A percentile compares a stretch with the other conserved stretches of the same genome.
These are phyloP conservation scores for Imleria badia DNA, from an alignment of 768 basidiomycete genomes.

Conservation along the genomic window DNA sequence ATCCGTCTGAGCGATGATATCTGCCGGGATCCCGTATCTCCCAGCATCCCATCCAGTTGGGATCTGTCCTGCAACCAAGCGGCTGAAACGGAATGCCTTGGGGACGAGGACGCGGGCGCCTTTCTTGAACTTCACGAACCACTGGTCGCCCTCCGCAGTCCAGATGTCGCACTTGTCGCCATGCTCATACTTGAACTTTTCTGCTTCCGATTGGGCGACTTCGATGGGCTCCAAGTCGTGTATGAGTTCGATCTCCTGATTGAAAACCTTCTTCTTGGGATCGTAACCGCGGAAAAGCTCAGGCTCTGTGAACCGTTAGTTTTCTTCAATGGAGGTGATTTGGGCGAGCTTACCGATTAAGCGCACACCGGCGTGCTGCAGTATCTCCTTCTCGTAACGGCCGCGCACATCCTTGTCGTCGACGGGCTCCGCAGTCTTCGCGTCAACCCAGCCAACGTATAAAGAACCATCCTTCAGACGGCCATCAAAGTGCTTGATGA, in stretches of 20 bases:
- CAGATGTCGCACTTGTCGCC: conserved; percentile 96
- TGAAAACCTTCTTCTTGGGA: conserved; percentile 95
- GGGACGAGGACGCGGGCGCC: conserved; percentile 91
- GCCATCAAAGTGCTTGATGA: conserved; percentile 98
- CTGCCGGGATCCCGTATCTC: conserved; percentile 94
- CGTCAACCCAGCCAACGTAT: conserved; percentile 98
- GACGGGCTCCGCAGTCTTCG: conserved; percentile 88
- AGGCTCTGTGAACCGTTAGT: conserved; percentile 61
- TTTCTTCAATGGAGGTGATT: conserved; percentile 1
- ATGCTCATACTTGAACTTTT: conserved; percentile 95
- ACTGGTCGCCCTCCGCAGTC: conserved; percentile 89
- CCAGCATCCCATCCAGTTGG: conserved; percentile 98
- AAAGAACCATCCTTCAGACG: conserved; percentile 89
- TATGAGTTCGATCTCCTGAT: conserved; percentile 94
- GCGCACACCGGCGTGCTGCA: conserved; percentile 88
- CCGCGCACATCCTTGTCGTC: conserved; percentile 97
- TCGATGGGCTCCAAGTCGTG: conserved; percentile 98
- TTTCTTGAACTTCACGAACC: conserved; percentile 99
- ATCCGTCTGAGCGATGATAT: conserved; percentile 93
- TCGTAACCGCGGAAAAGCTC: conserved; percentile 98
- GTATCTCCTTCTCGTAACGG: conserved; percentile 92
- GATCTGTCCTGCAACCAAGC: conserved; percentile 92
- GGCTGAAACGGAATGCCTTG: conserved; percentile 93
- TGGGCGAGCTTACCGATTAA: conserved; percentile 72
- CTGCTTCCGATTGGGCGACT: conserved; percentile 85